Percentiles rank a stretch among this genome's conserved stretches.
Conservation (phyloP, 805 yeast genomes). For the Zygosaccharomyces gambellarensis region DNA sequence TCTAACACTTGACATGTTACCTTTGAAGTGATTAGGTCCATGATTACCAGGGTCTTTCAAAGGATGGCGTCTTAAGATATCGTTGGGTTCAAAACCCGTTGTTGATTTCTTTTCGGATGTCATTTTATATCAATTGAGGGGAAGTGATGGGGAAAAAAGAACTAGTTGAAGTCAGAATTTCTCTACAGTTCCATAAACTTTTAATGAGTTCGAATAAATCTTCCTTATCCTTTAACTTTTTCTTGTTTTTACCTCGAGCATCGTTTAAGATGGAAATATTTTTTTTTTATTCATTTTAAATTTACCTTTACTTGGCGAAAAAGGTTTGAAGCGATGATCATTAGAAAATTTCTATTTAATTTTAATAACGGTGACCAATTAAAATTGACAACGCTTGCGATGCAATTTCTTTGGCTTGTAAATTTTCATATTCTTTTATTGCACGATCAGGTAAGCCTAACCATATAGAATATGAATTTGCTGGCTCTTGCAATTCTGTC, state of each 20-base stretch:
- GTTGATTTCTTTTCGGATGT: not conserved
- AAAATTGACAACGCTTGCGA: slow-evolving; percentile 1
- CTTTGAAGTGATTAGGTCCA: slow-evolving; percentile 59
- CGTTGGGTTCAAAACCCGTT: slow-evolving; percentile 15
- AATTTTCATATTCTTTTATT: slow-evolving; percentile 5
- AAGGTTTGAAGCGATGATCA: not conserved
- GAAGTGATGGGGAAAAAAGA: not conserved
- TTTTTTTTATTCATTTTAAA: not conserved
- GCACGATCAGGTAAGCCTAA: slow-evolving; percentile 10
- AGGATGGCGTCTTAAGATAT: slow-evolving; percentile 17
- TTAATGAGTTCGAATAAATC: not conserved
- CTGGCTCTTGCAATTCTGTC: slow-evolving; percentile 9
- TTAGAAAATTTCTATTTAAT: not conserved
- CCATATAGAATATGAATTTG: slow-evolving; percentile 12
- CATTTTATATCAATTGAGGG: not conserved
- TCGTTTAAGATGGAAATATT: not conserved
- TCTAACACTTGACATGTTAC: slow-evolving; percentile 51
- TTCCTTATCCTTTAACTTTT: not conserved
- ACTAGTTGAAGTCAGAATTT: not conserved
- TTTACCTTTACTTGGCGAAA: not conserved
- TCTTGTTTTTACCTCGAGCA: not conserved
- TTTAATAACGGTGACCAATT: not conserved
- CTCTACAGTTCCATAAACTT: not conserved
- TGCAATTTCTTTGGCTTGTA: slow-evolving; percentile 7
- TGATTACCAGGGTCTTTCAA: slow-evolving; percentile 69